Conservation (phyloP, 176 grass and related monocot species). For the Calamus simplicifolius region DNA sequence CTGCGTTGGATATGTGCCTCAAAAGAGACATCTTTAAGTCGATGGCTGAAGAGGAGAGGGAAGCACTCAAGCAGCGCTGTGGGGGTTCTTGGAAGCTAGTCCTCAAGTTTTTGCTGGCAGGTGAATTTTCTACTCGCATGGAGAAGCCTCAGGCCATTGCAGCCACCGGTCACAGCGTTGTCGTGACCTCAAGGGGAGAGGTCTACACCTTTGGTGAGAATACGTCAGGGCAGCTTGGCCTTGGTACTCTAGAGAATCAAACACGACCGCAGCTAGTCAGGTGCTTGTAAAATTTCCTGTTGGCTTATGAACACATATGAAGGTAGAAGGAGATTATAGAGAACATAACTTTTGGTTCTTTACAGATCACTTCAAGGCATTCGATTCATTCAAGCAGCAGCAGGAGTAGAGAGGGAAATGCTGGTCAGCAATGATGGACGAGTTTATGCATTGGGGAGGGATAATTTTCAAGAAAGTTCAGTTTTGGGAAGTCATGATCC, state of each 20-base stretch:
- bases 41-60: constrained; percentile 37
- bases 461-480: no score
- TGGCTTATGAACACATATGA: constrained; percentile 21
- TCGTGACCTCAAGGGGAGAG: constrained; percentile 46
- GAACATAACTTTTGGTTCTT: constrained; percentile 15
- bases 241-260: constrained; percentile 65
- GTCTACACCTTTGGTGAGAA: constrained; percentile 81
- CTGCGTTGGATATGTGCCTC: constrained; percentile 80
- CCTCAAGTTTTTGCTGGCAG: constrained; percentile 69
- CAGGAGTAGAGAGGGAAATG: constrained; percentile 56
- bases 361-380: constrained; percentile 75
- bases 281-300: constrained; percentile 42
- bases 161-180: constrained; percentile 67
- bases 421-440: constrained; percentile 74
- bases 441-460: constrained; percentile 79
- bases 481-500: no score
- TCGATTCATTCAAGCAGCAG: constrained; percentile 72
- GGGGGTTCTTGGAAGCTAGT: constrained; percentile 82
- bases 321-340: constrained; percentile 13
- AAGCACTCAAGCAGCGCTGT: constrained; percentile 57
- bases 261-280: constrained; percentile 65
- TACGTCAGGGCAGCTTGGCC: constrained; percentile 77
- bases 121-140: constrained; percentile 51
- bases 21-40: constrained; percentile 74
- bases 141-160: constrained; percentile 83